These are phyloP conservation scores for Amanita subjunquillea DNA, from an alignment of 768 basidiomycete genomes.

Conservation along the genomic window DNA sequence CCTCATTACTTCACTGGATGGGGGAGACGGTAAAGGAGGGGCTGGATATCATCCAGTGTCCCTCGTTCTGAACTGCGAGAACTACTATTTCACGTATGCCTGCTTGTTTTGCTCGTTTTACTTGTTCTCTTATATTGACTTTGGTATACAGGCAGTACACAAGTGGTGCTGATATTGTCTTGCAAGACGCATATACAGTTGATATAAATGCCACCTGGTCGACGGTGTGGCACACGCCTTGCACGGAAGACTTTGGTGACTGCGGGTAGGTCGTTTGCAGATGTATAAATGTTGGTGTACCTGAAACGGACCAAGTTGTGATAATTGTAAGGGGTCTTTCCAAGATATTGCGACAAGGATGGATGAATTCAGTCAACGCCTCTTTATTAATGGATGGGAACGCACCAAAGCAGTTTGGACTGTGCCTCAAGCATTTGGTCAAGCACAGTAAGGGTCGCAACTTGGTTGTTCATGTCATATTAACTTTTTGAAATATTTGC, in stretches of 20 bases:
- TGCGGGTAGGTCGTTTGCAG: slow-evolving; percentile 46
- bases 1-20: slow-evolving; percentile 48
- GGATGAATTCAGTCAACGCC: slow-evolving; percentile 50
- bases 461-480: neutral
- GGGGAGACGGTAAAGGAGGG: slow-evolving; percentile 34
- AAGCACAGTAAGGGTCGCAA: slow-evolving; percentile 30
- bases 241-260: slow-evolving; percentile 56
- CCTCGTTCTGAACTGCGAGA: slow-evolving; percentile 53
- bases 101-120: neutral
- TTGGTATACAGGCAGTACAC: slow-evolving; percentile 25
- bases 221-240: slow-evolving; percentile 47
- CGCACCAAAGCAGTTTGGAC: slow-evolving; percentile 65
- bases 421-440: slow-evolving; percentile 73
- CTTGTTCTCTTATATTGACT: neutral
- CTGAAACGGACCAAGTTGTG: slow-evolving; percentile 22
- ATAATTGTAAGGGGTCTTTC: slow-evolving; percentile 59
- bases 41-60: slow-evolving; percentile 59
- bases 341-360: slow-evolving; percentile 61
- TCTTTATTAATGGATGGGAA: slow-evolving; percentile 59
- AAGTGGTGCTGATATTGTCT: slow-evolving; percentile 55
- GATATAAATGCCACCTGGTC: slow-evolving; percentile 60
- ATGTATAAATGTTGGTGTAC: neutral
- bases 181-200: slow-evolving; percentile 58
- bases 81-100: slow-evolving; percentile 48
- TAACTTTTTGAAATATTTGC: neutral